A percentile compares a stretch with the other conserved stretches of the same genome.
phyloP scores from a whole-genome alignment of 805 yeast genomes.

The Schwanniomyces pseudopolymorphus region DNA sequence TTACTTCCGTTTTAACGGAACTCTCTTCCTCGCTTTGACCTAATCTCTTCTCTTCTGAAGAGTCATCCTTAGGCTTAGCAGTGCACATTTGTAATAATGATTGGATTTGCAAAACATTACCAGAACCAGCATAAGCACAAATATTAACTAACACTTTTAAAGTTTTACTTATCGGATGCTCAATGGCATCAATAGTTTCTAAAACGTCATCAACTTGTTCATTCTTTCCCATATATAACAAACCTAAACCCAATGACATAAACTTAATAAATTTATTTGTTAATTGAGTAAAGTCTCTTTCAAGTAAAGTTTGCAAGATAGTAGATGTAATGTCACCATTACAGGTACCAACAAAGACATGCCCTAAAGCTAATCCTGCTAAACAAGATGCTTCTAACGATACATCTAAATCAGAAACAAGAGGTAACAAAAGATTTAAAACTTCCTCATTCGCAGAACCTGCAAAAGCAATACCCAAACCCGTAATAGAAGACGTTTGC shows the following conservation, averaged over 20 bases:
- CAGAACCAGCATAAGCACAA: conserved; percentile 96
- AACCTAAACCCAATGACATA: conserved; percentile 87
- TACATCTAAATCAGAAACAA: conserved; percentile 72
- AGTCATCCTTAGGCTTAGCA: conserved; percentile 58
- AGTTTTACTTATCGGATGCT: conserved; percentile 88
- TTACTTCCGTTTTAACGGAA: conserved; percentile 27
- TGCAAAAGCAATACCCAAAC: conserved; percentile 92
- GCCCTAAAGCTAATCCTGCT: conserved; percentile 91
- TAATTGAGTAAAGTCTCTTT: conserved; percentile 75
- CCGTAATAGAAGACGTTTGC: conserved; percentile 81
- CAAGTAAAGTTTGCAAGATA: conserved; percentile 84
- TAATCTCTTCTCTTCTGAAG: conserved; percentile 59
- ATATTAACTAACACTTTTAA: conserved; percentile 86
- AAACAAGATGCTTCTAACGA: conserved; percentile 78
- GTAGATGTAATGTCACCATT: conserved; percentile 94
- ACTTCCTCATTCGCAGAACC: conserved; percentile 90
- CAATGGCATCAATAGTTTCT: conserved; percentile 92
- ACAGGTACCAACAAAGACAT: conserved; percentile 92
- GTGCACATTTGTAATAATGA: conserved; percentile 86
- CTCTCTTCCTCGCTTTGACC: conserved; percentile 44
- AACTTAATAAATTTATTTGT: conserved; percentile 86
- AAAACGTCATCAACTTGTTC: conserved; percentile 92
- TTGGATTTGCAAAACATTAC: conserved; percentile 94
- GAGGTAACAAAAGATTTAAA: conserved; percentile 71
- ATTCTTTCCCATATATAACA: conserved; percentile 88